Conservation (phyloP, 208 protist species). For the Leishmania arabica region DNA sequence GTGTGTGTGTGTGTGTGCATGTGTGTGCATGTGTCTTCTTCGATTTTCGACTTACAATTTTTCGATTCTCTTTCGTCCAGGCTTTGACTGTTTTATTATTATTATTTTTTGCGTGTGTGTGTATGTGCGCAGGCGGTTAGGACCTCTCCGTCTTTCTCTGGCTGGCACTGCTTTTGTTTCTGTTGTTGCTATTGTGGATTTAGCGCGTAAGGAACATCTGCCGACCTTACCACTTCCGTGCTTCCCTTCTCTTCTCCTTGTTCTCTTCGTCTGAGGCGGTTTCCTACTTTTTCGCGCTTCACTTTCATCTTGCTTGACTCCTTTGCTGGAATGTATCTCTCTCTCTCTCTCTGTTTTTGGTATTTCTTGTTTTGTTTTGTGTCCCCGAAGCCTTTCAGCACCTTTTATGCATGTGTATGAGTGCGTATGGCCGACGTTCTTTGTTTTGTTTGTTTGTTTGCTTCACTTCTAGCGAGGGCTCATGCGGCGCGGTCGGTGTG, state of each 20-base stretch:
- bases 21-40: too few species aligned
- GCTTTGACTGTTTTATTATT: neutral
- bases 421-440: neutral
- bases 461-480: neutral
- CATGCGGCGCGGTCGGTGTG: neutral
- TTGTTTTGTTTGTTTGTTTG: neutral
- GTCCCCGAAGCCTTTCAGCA: neutral
- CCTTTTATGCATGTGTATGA: neutral
- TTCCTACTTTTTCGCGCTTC: neutral
- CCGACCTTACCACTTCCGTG: neutral
- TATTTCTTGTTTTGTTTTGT: neutral
- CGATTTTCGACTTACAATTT: neutral
- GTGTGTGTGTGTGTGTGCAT: neutral
- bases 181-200: neutral
- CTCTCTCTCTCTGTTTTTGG: neutral
- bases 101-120: neutral
- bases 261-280: neutral
- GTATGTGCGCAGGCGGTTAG: neutral
- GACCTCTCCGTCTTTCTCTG: neutral
- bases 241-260: slow-evolving; percentile 2
- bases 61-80: neutral
- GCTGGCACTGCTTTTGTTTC: neutral
- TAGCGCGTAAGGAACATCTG: neutral
- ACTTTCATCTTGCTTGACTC: neutral
- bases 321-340: neutral